Base-by-base conservation (phyloP, 1,284 basidiomycete species). In the Tilletia setariae region DNA sequence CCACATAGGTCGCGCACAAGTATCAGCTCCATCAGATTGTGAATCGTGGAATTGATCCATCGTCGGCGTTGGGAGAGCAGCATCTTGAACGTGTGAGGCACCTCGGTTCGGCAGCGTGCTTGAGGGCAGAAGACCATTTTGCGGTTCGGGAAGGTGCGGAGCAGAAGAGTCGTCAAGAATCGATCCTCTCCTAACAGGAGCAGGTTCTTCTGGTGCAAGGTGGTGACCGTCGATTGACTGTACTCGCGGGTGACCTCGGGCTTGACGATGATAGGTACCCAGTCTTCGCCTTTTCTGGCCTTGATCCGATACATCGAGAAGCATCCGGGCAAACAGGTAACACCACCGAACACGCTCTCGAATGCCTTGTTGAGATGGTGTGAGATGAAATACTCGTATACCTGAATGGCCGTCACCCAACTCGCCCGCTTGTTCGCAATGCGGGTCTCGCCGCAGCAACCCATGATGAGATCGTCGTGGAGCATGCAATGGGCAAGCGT, bases 111-210 rank as follows among this genome's bases (percentile, higher is more conserved):
- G 83, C 96, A 99, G 70, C 89, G 87, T 2, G 96, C 96, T 83
- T 98, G 93, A 0, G 96, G 96, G 67, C 96, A 88, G 85, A 98
- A 99, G 88, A 98, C 92, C 93, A 98, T 99, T 85, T 98, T 98
- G 73, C 96, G 89, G 59, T 79, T 76, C 19, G 96, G 96, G 86
- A 99, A 99, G 1, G 95, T 95, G 40, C 95, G 90, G 25, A 98
- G 86, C 64, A 82, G 53, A 19, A 76, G 74, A 1, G 80, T 82
- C 1, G 77, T 97, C 67, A 99, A 84, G 87, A 98, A 99, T 44
- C 96, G 93, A 87, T 99, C 96, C 85, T 99, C 96, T 74, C 96
- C 96, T 30, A 99, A 89, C 19, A 98, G 86, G 0, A 98, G 87
- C 51, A 98, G 86, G 81, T 98, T 98, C 87, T 99, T 98, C 86